Evolutionary conservation across 2,329 filamentous ascomycete genomes (phyloP), one percentile per base, ranked within the genome.

Genomic region (Colletotrichum trifolii): DNA sequence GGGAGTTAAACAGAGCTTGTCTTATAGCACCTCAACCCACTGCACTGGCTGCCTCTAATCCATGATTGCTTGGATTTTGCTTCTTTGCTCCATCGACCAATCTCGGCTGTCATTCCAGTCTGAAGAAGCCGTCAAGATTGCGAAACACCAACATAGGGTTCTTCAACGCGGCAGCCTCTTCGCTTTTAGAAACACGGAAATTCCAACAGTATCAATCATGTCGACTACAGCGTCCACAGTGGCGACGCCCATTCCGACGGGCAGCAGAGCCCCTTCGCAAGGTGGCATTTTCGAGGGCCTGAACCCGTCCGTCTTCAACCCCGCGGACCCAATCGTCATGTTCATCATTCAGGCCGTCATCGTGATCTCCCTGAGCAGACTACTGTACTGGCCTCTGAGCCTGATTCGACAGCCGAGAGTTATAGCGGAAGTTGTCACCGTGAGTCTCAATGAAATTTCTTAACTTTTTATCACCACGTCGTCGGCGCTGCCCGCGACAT

Each of bases 331-430:
- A 5, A 89, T 94, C 66, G 86, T 88, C 52, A 76, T 92, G 53
- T 93, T 94, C 77, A 92, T 93, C 72, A 90, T 93, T 53, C 91
- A 94, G 72, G 77, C 75, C 45, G 64, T 74, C 53, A 87, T 85
- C 39, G 80, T 80, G 57, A 74, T 83, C 67, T 78, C 84, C 42
- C 77, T 84, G 52, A 47, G 25, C 13, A 56, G 53, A 13, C 61
- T 79, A 6, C 73, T 94, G 15, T 91, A 94, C 75, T 93, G 86
- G 79, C 92, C 92, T 12, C 85, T 95, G 8, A 89, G 89, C 70
- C 90, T 89, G 72, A 83, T 96, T 53, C 88, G 90, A 59, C 92
- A 96, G 73, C 92, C 92, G 67, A 88, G 90, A 52, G 92, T 96
- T 70, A 94, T 96, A 71, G 90, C 92, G 54, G 92, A 95, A 78